phyloP scores from a whole-genome alignment of 2,329 filamentous ascomycete genomes.

The Aspergillus sp. region DNA sequence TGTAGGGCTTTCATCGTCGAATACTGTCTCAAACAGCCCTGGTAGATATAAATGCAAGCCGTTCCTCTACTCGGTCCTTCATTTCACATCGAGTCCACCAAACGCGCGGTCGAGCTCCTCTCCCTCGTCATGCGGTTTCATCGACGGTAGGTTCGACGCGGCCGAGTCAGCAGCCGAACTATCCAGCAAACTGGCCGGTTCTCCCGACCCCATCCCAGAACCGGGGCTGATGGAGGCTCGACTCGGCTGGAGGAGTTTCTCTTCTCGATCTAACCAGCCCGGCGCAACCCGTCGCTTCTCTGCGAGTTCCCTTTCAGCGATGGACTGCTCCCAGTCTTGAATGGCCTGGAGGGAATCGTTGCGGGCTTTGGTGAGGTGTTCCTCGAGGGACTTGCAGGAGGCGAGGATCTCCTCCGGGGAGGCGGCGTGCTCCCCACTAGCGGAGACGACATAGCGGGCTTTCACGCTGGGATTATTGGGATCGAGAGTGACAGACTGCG shows the following conservation, averaged over 20 bases:
- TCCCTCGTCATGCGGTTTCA: conserved; percentile 46
- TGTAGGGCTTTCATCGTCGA: too few species aligned
- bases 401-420: conserved; percentile 83
- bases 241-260: conserved; percentile 58
- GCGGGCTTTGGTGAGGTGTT: conserved; percentile 69
- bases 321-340: conserved; percentile 65
- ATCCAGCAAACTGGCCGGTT: conserved; percentile 34
- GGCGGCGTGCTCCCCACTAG: conserved; percentile 74
- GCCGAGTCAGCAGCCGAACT: conserved; percentile 34
- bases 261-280: conserved; percentile 63
- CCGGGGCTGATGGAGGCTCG: conserved; percentile 12
- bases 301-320: conserved; percentile 58
- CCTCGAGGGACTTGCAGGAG: conserved; percentile 75
- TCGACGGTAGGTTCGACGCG: conserved; percentile 35
- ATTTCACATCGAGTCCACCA: conserved; percentile 48
- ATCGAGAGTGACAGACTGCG: conserved; percentile 64
- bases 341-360: conserved; percentile 66
- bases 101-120: conserved; percentile 56
- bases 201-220: conserved; percentile 13
- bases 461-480: conserved; percentile 44
- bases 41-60: not conserved
- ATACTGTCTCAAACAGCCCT: too few species aligned
- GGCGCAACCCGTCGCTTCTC: conserved; percentile 65
- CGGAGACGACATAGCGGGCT: conserved; percentile 74
- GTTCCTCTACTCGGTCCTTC: conserved; percentile 2